A percentile compares a stretch with the other conserved stretches of the same genome.
Conservation (phyloP, 2,329 filamentous ascomycete species). For the Chaetomiaceae sp. region DNA sequence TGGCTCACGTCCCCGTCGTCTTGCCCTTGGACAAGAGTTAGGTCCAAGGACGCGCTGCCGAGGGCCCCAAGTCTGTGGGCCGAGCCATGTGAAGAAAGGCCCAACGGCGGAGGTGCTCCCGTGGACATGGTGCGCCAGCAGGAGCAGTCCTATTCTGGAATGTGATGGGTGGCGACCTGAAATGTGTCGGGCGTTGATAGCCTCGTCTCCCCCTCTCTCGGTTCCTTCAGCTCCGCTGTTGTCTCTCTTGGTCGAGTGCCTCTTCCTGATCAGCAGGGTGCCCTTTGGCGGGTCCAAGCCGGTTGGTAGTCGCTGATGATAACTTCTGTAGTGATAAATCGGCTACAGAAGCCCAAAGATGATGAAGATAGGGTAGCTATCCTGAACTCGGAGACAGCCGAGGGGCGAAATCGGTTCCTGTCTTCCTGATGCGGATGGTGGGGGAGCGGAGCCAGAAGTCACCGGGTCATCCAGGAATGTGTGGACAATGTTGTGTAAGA, state of each 20-base stretch:
- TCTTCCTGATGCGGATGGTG: neutral
- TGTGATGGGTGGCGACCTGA: neutral
- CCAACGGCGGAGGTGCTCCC: slow-evolving; percentile 1
- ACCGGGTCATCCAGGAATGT: too few relatives aligned
- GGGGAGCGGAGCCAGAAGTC: too few relatives aligned
- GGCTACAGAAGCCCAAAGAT: slow-evolving; percentile 4
- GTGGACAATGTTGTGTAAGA: too few relatives aligned
- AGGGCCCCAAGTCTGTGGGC: slow-evolving; percentile 13
- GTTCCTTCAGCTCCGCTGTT: too few relatives aligned
- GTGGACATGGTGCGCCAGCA: slow-evolving; percentile 16
- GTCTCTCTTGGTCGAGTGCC: neutral
- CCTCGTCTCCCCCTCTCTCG: too few relatives aligned
- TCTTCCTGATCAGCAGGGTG: neutral
- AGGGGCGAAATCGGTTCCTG: neutral
- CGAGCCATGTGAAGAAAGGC: slow-evolving; percentile 6
- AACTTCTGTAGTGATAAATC: neutral
- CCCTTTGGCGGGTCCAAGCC: slow-evolving; percentile 8
- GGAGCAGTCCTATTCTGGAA: neutral
- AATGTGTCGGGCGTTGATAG: neutral
- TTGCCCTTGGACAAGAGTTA: too few relatives aligned
- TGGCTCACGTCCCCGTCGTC: slow-evolving; percentile 4
- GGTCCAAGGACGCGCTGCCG: neutral
- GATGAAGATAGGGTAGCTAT: neutral
- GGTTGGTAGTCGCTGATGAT: neutral
- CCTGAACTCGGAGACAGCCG: neutral